A percentile compares a stretch with the other conserved stretches of the same genome.
Conservation (phyloP, 2,329 filamentous ascomycete genomes). For the Scedosporium dehoogii region DNA sequence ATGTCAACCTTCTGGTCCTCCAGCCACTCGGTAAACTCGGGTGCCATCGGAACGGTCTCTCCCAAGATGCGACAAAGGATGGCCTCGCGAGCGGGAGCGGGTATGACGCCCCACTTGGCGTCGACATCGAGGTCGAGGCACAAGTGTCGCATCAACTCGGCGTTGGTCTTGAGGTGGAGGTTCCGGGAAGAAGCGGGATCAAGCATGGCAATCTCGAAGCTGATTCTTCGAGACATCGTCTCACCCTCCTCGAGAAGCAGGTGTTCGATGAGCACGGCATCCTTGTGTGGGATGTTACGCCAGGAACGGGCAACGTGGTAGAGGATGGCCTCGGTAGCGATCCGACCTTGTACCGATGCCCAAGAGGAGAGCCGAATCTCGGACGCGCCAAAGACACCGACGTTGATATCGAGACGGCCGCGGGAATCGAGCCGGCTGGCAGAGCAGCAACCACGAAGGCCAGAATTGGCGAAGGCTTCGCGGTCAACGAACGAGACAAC, state of each 20-base stretch:
- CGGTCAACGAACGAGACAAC: conserved; percentile 15
- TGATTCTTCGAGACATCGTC: conserved; percentile 19
- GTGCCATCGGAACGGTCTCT: conserved; percentile 12
- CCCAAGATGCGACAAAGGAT: conserved; percentile 21
- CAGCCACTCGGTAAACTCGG: conserved; percentile 17
- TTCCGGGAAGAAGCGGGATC: conserved; percentile 15
- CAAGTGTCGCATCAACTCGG: conserved; percentile 22
- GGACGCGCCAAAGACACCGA: conserved; percentile 16
- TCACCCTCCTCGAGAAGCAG: conserved; percentile 18
- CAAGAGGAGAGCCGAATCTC: conserved; percentile 16
- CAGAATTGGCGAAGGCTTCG: conserved; percentile 16
- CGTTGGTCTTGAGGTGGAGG: conserved; percentile 19
- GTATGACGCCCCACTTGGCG: conserved; percentile 19
- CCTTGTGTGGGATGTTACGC: conserved; percentile 16
- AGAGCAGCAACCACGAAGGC: conserved; percentile 16
- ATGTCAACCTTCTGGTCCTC: conserved; percentile 15
- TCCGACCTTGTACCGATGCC: conserved; percentile 15
- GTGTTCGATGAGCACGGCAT: conserved; percentile 23
- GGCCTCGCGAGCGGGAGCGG: conserved; percentile 18
- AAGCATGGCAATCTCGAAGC: conserved; percentile 21
- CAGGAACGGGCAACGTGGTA: conserved; percentile 22
- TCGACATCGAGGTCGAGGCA: conserved; percentile 22
- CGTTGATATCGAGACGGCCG: conserved; percentile 15
- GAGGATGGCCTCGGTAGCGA: conserved; percentile 21
- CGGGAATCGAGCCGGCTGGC: conserved; percentile 14